Evolutionary conservation across 148 eudicot genomes (phyloP).

Genomic region (Heliamphora exappendiculata): DNA sequence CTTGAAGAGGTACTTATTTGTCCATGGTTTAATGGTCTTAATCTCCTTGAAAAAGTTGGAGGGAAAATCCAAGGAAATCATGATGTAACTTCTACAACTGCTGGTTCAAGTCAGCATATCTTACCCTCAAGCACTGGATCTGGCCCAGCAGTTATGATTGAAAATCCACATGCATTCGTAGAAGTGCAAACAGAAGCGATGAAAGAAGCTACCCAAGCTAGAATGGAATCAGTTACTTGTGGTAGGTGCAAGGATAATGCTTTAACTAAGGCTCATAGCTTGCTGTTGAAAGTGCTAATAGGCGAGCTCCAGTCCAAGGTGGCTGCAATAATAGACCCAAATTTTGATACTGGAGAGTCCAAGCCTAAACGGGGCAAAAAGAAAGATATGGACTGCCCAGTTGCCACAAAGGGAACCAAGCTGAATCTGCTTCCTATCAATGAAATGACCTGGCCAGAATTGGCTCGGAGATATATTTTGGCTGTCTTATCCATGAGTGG

Average conservation of each 20-base stretch:
- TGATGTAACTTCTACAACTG: conserved; percentile 21
- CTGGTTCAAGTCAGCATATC: conserved; percentile 22
- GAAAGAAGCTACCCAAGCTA: conserved; percentile 25
- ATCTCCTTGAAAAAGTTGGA: conserved; percentile 20
- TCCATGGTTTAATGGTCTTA: conserved; percentile 33
- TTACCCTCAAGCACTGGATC: conserved; percentile 32
- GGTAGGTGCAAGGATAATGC: conserved; percentile 30
- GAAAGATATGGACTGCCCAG: conserved; percentile 41
- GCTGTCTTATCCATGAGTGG: conserved; percentile 48
- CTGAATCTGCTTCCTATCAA: conserved; percentile 51
- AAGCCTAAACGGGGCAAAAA: conserved; percentile 56
- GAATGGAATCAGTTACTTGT: conserved; percentile 18
- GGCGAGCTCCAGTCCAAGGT: conserved; percentile 58
- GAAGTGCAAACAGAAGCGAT: conserved; percentile 23
- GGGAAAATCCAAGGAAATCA: conserved; percentile 14
- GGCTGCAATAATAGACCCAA: conserved; percentile 46
- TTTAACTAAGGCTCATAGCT: conserved; percentile 34
- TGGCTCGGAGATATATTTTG: conserved; percentile 61
- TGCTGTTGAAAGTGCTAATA: conserved; percentile 45
- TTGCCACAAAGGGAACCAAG: conserved; percentile 35
- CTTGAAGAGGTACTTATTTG: conserved; percentile 51
- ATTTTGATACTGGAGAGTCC: conserved; percentile 39
- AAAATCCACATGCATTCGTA: conserved; percentile 20
- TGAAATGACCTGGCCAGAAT: conserved; percentile 70
- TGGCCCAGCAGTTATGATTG: conserved; percentile 21